Conservation (phyloP, 2,329 filamentous ascomycete species). For the Ceratocystis cubensis region DNA sequence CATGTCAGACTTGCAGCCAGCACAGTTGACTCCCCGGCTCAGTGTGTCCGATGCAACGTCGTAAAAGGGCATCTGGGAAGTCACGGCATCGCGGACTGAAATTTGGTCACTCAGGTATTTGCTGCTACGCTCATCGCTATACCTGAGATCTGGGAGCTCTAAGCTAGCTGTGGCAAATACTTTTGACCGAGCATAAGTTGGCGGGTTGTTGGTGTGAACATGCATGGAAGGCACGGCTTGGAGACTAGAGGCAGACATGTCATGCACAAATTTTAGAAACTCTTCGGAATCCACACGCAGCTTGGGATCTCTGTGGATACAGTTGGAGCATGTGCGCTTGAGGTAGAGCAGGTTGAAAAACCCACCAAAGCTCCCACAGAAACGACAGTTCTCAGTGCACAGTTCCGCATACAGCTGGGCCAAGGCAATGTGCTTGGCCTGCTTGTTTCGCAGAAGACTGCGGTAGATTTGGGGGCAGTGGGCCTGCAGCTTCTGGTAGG, state of each 20-base stretch:
- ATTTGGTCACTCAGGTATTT: not conserved
- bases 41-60: not conserved
- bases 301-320: not conserved
- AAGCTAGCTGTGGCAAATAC: constrained; percentile 1
- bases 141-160: not conserved
- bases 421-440: not conserved
- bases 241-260: not conserved
- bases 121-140: not conserved
- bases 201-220: not conserved
- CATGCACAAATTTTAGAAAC: not conserved
- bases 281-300: not conserved
- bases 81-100: constrained; percentile 1
- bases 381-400: constrained; percentile 1
- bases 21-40: constrained; percentile 1
- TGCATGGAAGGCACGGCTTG: not conserved
- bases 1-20: constrained; percentile 4
- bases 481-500: not conserved
- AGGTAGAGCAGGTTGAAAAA: constrained; percentile 13
- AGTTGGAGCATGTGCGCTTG: constrained; percentile 1
- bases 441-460: constrained; percentile 1
- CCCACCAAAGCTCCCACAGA: constrained; percentile 11
- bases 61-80: constrained; percentile 4
- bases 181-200: no score
- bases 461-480: not conserved
- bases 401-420: not conserved